Percentiles rank a stretch among this genome's conserved stretches.
These are phyloP conservation scores for Penicillium herquei DNA, from an alignment of 495 filamentous ascomycete species.

Conservation along the genomic window DNA sequence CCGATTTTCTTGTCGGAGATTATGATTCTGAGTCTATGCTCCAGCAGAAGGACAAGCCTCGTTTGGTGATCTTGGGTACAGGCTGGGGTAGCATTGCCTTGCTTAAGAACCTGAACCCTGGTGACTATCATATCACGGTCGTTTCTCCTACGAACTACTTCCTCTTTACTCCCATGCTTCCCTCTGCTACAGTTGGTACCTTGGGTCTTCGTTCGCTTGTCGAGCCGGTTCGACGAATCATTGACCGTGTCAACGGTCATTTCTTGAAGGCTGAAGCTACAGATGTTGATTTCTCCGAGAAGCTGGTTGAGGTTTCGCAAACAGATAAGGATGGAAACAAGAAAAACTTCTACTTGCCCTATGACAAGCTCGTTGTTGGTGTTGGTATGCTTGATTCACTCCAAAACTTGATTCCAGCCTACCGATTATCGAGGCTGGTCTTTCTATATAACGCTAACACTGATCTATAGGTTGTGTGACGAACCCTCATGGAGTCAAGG, in stretches of 20 bases:
- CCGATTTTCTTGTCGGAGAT: conserved; percentile 82
- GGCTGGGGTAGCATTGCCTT: conserved; percentile 95
- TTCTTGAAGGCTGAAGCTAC: conserved; percentile 84
- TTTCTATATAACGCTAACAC: not conserved
- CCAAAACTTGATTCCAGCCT: not conserved
- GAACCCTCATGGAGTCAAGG: conserved; percentile 94
- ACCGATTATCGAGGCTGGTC: not conserved
- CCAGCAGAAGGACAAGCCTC: conserved; percentile 77
- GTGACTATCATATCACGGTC: conserved; percentile 91
- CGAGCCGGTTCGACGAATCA: conserved; percentile 86
- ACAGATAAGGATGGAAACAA: conserved; percentile 65
- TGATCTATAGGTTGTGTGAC: conserved; percentile 67
- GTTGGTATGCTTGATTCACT: conserved; percentile 57
- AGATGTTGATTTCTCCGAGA: conserved; percentile 86
- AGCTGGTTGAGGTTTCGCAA: conserved; percentile 84
- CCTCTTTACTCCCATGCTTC: conserved; percentile 96
- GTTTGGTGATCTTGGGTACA: conserved; percentile 86
- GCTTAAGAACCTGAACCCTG: conserved; percentile 84
- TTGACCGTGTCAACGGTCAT: conserved; percentile 75
- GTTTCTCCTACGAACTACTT: conserved; percentile 96
- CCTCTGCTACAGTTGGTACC: conserved; percentile 93
- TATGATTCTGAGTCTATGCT: conserved; percentile 69
- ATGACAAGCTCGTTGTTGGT: conserved; percentile 96
- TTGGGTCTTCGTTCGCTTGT: conserved; percentile 86
- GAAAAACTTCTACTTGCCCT: conserved; percentile 87